These are phyloP conservation scores for Penstemon barbatus DNA, from an alignment of 257 asterid genomes.

Conservation along the genomic window DNA sequence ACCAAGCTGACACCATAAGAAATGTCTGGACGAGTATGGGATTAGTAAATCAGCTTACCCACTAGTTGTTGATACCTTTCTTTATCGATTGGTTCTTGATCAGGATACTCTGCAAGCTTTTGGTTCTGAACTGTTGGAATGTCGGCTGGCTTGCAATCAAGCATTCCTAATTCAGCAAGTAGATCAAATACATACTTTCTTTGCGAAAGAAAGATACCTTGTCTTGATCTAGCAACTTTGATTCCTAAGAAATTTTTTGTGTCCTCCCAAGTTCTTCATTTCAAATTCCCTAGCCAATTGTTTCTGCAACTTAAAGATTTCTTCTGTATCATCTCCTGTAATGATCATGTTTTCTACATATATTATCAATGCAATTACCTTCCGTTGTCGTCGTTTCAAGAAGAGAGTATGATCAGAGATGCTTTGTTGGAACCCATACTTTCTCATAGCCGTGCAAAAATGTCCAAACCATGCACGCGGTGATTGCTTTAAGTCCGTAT, in stretches of 20 bases:
- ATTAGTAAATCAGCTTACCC: neutral
- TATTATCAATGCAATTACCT: neutral
- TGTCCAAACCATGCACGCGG: slow-evolving; percentile 22
- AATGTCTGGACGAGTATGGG: slow-evolving; percentile 6
- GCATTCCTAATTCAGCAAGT: too few species aligned
- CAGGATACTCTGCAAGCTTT: neutral
- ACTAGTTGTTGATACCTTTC: neutral
- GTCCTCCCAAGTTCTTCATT: neutral
- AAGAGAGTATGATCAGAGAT: slow-evolving; percentile 18
- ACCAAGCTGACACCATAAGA: neutral
- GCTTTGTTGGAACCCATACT: neutral
- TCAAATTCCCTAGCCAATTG: neutral
- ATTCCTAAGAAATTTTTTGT: too few species aligned
- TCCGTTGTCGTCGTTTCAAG: neutral
- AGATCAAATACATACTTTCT: too few species aligned
- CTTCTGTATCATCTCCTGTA: slow-evolving; percentile 6
- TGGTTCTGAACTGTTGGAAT: neutral
- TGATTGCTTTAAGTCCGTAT: slow-evolving; percentile 2
- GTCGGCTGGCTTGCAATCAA: neutral
- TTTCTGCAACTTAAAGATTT: neutral
- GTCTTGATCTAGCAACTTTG: too few species aligned
- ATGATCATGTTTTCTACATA: slow-evolving; percentile 21
- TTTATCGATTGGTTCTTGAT: neutral
- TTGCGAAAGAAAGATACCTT: too few species aligned
- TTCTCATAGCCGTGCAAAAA: neutral